phyloP scores from a whole-genome alignment of 2,329 filamentous ascomycete genomes.

The Tetracladium maxilliforme region DNA sequence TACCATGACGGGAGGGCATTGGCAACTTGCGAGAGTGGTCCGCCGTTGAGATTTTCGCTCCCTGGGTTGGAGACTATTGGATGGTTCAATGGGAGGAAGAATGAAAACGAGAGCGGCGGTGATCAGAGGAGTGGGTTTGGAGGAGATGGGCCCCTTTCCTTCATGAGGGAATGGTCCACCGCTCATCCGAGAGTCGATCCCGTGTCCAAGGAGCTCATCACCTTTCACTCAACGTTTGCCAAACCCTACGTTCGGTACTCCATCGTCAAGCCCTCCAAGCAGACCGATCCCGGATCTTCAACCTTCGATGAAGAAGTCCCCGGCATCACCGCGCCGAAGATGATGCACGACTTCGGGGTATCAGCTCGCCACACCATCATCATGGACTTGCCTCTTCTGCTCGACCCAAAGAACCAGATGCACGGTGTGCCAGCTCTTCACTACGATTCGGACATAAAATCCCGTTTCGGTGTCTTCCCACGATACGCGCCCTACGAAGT shows the following conservation, averaged over 20 bases:
- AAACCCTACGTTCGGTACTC: conserved; percentile 56
- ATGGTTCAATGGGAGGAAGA: conserved; percentile 48
- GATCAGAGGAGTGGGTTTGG: conserved; percentile 26
- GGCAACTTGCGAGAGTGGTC: conserved; percentile 58
- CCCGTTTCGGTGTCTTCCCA: conserved; percentile 55
- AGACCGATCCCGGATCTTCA: conserved; percentile 8
- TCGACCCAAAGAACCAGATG: conserved; percentile 46
- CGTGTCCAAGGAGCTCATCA: conserved; percentile 45
- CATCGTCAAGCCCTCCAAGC: conserved; percentile 27
- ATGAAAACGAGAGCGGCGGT: conserved; percentile 30
- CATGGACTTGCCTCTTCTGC: conserved; percentile 51
- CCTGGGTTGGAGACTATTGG: conserved; percentile 53
- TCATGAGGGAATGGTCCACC: conserved; percentile 58
- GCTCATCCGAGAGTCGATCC: conserved; percentile 55
- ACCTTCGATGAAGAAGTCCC: conserved; percentile 38
- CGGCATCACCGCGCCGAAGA: conserved; percentile 47
- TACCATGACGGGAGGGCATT: conserved; percentile 56
- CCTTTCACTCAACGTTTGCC: conserved; percentile 52
- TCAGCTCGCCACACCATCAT: conserved; percentile 48
- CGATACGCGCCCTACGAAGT: conserved; percentile 39
- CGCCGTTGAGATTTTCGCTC: conserved; percentile 49
- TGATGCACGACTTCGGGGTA: conserved; percentile 68
- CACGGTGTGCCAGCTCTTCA: conserved; percentile 39
- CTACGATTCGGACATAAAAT: conserved; percentile 39
- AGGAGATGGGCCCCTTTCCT: conserved; percentile 37